Conservation (phyloP, 176 grass and related monocot species). For the Oryza meyeriana region DNA sequence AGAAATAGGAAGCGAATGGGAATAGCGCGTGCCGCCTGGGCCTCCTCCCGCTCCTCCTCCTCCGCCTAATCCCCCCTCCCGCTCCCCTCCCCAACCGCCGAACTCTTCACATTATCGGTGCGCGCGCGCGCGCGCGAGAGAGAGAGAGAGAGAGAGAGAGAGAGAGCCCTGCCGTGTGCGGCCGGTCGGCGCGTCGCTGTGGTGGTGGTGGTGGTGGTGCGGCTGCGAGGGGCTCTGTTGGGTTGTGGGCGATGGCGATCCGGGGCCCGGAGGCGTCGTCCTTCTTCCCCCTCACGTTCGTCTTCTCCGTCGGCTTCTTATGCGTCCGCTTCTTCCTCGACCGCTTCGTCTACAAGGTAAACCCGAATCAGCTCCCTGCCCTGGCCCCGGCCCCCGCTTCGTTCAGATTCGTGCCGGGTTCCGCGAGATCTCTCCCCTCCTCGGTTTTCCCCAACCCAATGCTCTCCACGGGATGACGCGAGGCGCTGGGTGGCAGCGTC, state of each 20-base stretch:
- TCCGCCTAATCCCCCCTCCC: conserved; percentile 17
- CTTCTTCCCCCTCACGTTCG: conserved; percentile 35
- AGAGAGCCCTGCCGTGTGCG: not conserved
- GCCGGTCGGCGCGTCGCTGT: not conserved
- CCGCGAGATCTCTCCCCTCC: conserved; percentile 37
- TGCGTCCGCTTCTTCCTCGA: conserved; percentile 77
- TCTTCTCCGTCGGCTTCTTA: conserved; percentile 69
- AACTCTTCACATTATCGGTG: conserved; percentile 36
- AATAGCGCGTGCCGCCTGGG: conserved; percentile 17
- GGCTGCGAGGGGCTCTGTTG: not conserved
- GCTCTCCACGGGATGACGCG: not conserved
- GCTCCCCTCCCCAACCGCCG: not conserved
- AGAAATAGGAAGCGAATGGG: conserved; percentile 17
- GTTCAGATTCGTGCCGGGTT: conserved; percentile 39
- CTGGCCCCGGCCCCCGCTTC: not conserved
- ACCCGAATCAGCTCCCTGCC: not conserved
- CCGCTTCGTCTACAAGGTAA: conserved; percentile 81
- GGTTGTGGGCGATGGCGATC: conserved; percentile 20
- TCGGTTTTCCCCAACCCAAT: not conserved
- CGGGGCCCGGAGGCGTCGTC: conserved; percentile 17
- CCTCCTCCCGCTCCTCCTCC: conserved; percentile 2
- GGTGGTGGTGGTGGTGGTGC: not conserved
- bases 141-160: no score
- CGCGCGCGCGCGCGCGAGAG: not conserved
- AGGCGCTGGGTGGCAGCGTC: not conserved